phyloP scores from a whole-genome alignment of 1,284 basidiomycete genomes.

The Ceratobasidium papillatum region DNA sequence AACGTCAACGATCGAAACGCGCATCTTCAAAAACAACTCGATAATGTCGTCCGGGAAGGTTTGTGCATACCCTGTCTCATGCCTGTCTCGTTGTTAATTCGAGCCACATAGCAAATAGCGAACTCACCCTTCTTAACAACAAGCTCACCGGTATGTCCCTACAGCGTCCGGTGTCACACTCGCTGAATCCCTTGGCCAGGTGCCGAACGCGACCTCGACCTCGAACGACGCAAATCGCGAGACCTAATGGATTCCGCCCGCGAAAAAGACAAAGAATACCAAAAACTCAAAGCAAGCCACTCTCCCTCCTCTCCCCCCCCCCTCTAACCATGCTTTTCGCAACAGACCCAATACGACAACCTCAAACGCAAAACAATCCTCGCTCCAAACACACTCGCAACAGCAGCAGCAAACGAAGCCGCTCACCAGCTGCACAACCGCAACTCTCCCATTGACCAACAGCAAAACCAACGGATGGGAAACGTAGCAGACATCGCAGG shows the following conservation, averaged over 20 bases:
- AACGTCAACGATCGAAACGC: conserved; percentile 81
- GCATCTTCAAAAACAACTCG: conserved; percentile 63
- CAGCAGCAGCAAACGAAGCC: conserved; percentile 36
- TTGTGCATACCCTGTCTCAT: background rate
- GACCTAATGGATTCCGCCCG: conserved; percentile 76
- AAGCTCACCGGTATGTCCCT: conserved; percentile 64
- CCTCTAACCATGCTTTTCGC: conserved; percentile 3
- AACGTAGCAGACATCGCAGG: conserved; percentile 67
- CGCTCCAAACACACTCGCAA: conserved; percentile 48
- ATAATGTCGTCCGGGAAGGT: conserved; percentile 43
- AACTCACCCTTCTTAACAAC: conserved; percentile 72
- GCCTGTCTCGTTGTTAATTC: conserved; percentile 18
- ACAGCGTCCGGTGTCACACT: conserved; percentile 40
- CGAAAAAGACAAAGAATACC: conserved; percentile 84
- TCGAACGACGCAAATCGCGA: conserved; percentile 74
- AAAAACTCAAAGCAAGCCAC: conserved; percentile 74
- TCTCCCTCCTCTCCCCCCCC: conserved; percentile 4
- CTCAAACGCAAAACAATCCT: conserved; percentile 80
- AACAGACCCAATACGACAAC: conserved; percentile 72
- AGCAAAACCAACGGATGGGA: conserved; percentile 46
- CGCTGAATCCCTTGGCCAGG: conserved; percentile 55
- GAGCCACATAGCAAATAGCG: conserved; percentile 68
- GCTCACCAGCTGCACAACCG: conserved; percentile 17
- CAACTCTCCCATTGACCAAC: background rate
- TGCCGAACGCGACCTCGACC: conserved; percentile 77